These are phyloP conservation scores for Amanita pseudoporphyria DNA, from an alignment of 768 basidiomycete genomes.

Conservation along the genomic window DNA sequence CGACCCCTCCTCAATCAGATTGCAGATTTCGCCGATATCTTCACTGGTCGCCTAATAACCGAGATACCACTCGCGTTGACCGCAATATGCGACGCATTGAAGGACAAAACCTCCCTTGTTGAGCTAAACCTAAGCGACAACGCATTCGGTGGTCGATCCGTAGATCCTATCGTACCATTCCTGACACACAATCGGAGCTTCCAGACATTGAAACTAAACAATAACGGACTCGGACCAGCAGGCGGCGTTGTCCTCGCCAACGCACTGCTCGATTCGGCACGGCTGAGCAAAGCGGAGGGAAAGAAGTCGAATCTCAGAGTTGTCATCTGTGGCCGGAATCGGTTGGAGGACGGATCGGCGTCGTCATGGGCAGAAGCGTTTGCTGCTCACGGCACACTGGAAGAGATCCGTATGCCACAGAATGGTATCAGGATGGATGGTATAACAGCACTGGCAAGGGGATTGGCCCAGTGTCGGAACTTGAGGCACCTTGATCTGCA, in stretches of 20 bases:
- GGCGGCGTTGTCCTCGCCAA: slow-evolving; percentile 82
- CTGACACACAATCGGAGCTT: slow-evolving; percentile 75
- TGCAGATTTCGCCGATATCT: slow-evolving; percentile 95
- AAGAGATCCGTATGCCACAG: slow-evolving; percentile 91
- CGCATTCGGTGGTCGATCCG: slow-evolving; percentile 92
- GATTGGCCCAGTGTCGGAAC: slow-evolving; percentile 55
- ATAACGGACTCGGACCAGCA: slow-evolving; percentile 91
- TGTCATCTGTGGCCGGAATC: slow-evolving; percentile 90
- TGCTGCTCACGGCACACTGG: slow-evolving; percentile 69
- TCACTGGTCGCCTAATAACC: slow-evolving; percentile 90
- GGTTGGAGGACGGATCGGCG: slow-evolving; percentile 89
- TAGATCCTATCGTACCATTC: slow-evolving; percentile 88
- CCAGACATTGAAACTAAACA: slow-evolving; percentile 83
- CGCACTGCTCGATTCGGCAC: slow-evolving; percentile 72
- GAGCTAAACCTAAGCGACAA: slow-evolving; percentile 93
- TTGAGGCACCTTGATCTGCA: slow-evolving; percentile 83
- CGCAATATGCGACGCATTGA: slow-evolving; percentile 82
- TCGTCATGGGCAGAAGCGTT: slow-evolving; percentile 81
- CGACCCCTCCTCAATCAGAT: slow-evolving; percentile 38
- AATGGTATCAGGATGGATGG: slow-evolving; percentile 96
- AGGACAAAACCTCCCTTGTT: slow-evolving; percentile 67
- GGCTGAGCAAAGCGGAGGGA: slow-evolving; percentile 54
- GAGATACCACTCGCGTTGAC: slow-evolving; percentile 90
- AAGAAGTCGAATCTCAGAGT: slow-evolving; percentile 63
- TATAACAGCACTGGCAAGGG: slow-evolving; percentile 66